Base-by-base conservation (phyloP, 495 filamentous ascomycete genomes). In the Xylaria longipes region DNA sequence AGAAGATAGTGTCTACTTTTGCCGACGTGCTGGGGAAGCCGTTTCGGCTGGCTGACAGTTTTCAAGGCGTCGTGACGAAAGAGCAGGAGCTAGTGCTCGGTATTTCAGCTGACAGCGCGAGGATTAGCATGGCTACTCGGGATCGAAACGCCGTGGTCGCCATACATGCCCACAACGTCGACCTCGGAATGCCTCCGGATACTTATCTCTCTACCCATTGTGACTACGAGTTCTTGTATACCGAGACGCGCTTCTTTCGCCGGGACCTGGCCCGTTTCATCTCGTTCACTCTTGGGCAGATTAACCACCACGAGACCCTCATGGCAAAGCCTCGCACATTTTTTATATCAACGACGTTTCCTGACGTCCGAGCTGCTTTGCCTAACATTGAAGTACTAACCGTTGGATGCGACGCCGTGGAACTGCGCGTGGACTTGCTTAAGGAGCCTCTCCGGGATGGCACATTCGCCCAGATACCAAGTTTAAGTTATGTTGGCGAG, bases 161-260 rank as follows among this genome's bases (percentile, higher is more conserved):
- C 50, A 92, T 94, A 74, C 92, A 94, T 74, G 88, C 89, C 4
- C 91, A 94, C 72, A 92, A 91, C 76, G 88, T 93, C 68, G 89
- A 89, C 71, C 84, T 89, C 48, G 88, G 90, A 27, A 91, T 91
- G 79, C 87, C 88, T 14, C 89, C 88, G 22, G 90, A 92, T 70
- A 83, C 89, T 46, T 75, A 84, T 46, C 84, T 94, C 33, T 91
- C 89, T 4, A 84, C 88, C 37, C 76, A 83, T 25, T 93, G 91
- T 78, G 89, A 94, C 78, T 94, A 93, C 80, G 93, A 96, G 79
- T 96, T 94, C 73, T 84, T 96, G 27, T 95, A 94, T 82, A 91
- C 91, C 11, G 84, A 89, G 68, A 82, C 82, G 52, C 88, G 90
- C 0, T 94, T 91, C 78, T 89, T 90, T 70, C 88, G 92, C n/a